Percentiles rank a stretch among this genome's conserved stretches.
phyloP scores from a whole-genome alignment of 192 early-diverging fungal genomes.

The Entrophospora sp. region DNA sequence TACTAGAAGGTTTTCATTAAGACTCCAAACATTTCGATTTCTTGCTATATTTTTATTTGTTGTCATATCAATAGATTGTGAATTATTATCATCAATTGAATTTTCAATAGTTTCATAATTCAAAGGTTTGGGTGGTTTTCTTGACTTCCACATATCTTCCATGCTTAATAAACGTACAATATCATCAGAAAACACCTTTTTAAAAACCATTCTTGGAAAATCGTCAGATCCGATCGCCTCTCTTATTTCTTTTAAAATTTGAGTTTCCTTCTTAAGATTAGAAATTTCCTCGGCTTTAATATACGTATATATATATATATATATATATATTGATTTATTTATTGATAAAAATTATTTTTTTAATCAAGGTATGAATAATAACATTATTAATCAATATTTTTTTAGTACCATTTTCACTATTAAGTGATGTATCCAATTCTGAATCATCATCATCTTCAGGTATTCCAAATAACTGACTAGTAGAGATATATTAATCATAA shows the following conservation, averaged over 20 bases:
- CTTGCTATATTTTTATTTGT: constrained; percentile 28
- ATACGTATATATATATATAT: not conserved
- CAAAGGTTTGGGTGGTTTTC: constrained; percentile 62
- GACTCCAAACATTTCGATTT: constrained; percentile 63
- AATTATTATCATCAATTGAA: not conserved
- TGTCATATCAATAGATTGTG: constrained; percentile 21
- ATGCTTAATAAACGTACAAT: constrained; percentile 70
- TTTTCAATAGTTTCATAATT: constrained; percentile 39
- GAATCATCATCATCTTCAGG: constrained; percentile 48
- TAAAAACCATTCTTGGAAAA: constrained; percentile 57
- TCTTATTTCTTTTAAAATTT: constrained; percentile 59
- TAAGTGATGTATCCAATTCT: constrained; percentile 21
- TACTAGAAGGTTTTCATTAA: constrained; percentile 59
- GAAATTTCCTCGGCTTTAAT: constrained; percentile 61
- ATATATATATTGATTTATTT: not conserved
- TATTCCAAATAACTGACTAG: constrained; percentile 69
- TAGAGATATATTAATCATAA: constrained; percentile 2
- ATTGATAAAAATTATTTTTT: not conserved
- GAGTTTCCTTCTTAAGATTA: constrained; percentile 62
- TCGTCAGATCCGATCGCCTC: constrained; percentile 47
- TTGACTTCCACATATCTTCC: constrained; percentile 83
- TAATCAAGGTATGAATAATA: too few species aligned
- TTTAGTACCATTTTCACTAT: constrained; percentile 44
- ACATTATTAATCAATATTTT: too few species aligned
- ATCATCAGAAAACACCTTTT: constrained; percentile 77